Conservation (phyloP, 2,329 filamentous ascomycete genomes). For the Cercospora sp. region DNA sequence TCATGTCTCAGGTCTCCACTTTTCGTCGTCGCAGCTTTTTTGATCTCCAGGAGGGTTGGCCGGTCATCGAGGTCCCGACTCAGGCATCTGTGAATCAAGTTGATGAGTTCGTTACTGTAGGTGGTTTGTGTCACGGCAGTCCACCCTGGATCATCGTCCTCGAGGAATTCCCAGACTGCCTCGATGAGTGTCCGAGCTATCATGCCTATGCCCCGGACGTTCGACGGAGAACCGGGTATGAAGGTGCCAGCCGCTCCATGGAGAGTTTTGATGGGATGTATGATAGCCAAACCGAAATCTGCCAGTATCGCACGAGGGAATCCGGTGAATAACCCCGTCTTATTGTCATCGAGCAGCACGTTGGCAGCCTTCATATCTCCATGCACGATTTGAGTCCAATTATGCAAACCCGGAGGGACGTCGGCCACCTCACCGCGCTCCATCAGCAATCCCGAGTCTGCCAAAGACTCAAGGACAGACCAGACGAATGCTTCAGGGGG, state of each 20-base stretch:
- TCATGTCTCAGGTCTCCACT: background rate
- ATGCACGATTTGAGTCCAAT: slow-evolving; percentile 9
- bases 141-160: background rate
- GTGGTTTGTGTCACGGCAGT: too few relatives aligned
- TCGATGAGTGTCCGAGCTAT: background rate
- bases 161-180: background rate
- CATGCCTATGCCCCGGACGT: background rate
- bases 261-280: background rate
- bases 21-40: background rate
- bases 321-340: background rate
- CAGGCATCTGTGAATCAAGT: background rate
- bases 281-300: slow-evolving; percentile 7
- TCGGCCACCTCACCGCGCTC: background rate
- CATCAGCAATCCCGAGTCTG: background rate
- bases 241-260: background rate
- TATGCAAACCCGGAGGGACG: background rate
- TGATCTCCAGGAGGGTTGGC: background rate
- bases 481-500: slow-evolving; percentile 5
- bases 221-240: background rate
- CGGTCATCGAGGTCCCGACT: background rate
- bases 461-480: background rate
- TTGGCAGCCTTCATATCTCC: slow-evolving; percentile 14
- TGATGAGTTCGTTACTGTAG: background rate
- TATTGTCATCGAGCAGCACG: slow-evolving; percentile 1
- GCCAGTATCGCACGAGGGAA: slow-evolving; percentile 4